A percentile compares a stretch with the other conserved stretches of the same genome.
Evolutionary conservation across 257 asterid genomes (phyloP).

Genomic region (Solanum sejunctum): DNA sequence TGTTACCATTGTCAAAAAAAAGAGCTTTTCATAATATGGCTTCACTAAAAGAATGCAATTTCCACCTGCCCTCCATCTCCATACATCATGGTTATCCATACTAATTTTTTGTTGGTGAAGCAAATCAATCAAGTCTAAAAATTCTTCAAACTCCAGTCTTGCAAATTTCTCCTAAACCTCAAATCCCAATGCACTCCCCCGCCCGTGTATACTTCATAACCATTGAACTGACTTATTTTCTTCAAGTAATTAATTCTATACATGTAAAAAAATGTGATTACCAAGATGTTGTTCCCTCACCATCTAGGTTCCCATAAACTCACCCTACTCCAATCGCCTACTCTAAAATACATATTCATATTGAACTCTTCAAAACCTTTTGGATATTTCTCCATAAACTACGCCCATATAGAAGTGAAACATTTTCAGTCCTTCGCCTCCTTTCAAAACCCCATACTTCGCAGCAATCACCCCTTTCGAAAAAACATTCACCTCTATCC

Average conservation of each 20-base stretch:
- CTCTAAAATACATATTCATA: neutral
- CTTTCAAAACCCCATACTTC: neutral
- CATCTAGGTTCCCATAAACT: neutral
- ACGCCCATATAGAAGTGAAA: neutral
- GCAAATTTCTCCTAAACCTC: neutral
- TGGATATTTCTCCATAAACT: neutral
- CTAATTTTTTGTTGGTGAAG: neutral
- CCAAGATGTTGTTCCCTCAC: neutral
- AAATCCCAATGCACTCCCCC: neutral
- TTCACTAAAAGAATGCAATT: neutral
- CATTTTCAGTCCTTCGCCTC: neutral
- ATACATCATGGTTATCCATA: neutral
- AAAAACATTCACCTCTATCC: neutral
- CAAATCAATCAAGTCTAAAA: neutral
- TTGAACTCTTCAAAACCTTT: neutral
- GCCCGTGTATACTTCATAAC: neutral
- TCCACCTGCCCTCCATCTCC: neutral
- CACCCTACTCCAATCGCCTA: neutral
- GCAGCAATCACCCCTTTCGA: neutral
- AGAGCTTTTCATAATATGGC: neutral
- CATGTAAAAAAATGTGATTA: neutral
- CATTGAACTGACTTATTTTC: neutral
- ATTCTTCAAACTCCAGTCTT: neutral
- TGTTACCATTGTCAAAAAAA: neutral
- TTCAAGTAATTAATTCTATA: neutral